Base-by-base conservation (phyloP, 345 rosid species). In the Hibiscus trionum region DNA sequence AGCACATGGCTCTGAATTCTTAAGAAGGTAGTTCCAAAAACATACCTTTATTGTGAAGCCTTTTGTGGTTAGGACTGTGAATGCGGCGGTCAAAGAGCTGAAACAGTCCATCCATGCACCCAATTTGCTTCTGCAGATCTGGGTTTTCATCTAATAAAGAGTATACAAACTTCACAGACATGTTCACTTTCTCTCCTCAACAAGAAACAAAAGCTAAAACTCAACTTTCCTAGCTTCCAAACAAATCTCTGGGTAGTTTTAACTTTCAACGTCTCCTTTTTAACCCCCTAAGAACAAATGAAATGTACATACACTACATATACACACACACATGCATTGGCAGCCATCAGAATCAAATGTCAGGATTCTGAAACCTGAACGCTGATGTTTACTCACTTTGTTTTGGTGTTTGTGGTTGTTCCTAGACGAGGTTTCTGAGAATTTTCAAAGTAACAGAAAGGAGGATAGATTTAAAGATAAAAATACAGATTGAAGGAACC, bases 71-170 rank as follows among this genome's bases (percentile, higher is more conserved):
- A 35, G 69, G 79, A 65, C 78, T 73, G 31, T 66, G 4, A 50
- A 50, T 14, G 55, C 55, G 55, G n/a, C 55, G 88, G 79, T 88
- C 89, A 76, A 93, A 90, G 70, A 91, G 84, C 37, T 93, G 94
- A 66, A 93, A 86, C 66, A 93, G 81, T 39, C 97, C 96, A 78
- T 85, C 82, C 89, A 91, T 91, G 77, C 98, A 93, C 53, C 98
- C 96, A 75, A 93, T 80, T 57, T 91, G 97, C 83, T 86, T 91
- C 55, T 79, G 86, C 79, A 86, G 80, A 80, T 83, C 86, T 73
- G 93, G 84, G 63, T 83, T 87, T 71, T 93, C 97, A 67, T 91
- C 98, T 27, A 96, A 79, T 39, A 87, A 73, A 66, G 85, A 77
- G 79, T 84, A 76, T 27, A 88, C 61, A 69, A 86, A 78, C 77